Evolutionary conservation across 2,329 filamentous ascomycete species (phyloP).

Genomic region (Aspergillus vadensis): DNA sequence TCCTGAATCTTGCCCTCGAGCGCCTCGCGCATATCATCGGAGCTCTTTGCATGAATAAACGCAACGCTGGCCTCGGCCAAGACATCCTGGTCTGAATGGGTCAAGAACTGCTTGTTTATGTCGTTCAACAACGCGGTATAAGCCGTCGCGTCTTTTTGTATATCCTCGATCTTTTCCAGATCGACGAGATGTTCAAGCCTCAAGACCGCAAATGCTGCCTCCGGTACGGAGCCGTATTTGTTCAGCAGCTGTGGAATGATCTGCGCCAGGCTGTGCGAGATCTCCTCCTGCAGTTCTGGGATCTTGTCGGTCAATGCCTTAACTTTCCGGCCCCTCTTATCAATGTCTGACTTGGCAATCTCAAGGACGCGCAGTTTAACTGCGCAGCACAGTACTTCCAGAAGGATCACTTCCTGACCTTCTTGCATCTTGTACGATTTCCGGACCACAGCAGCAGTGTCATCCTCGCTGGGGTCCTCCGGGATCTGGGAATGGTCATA

Average conservation of each 20-base stretch:
- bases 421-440: slow-evolving; percentile 71
- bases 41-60: slow-evolving; percentile 79
- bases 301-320: slow-evolving; percentile 64
- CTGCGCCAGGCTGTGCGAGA: slow-evolving; percentile 73
- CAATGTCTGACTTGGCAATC: slow-evolving; percentile 61
- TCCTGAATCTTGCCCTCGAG: slow-evolving; percentile 77
- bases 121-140: slow-evolving; percentile 84
- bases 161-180: slow-evolving; percentile 81
- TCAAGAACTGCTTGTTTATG: slow-evolving; percentile 88
- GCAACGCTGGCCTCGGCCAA: slow-evolving; percentile 80
- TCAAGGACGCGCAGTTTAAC: slow-evolving; percentile 74
- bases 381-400: slow-evolving; percentile 82
- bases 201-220: slow-evolving; percentile 82
- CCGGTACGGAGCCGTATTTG: slow-evolving; percentile 88
- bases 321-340: slow-evolving; percentile 58
- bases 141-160: slow-evolving; percentile 80
- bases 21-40: slow-evolving; percentile 84
- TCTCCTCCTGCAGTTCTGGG: slow-evolving; percentile 72
- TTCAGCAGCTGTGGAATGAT: slow-evolving; percentile 83
- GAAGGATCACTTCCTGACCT: slow-evolving; percentile 78
- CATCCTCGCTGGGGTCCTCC: slow-evolving; percentile 55
- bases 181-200: slow-evolving; percentile 84
- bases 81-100: slow-evolving; percentile 85
- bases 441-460: slow-evolving; percentile 66
- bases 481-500: slow-evolving; percentile 79